phyloP scores from a whole-genome alignment of 2,329 filamentous ascomycete genomes.

The Endothia cerciana region DNA sequence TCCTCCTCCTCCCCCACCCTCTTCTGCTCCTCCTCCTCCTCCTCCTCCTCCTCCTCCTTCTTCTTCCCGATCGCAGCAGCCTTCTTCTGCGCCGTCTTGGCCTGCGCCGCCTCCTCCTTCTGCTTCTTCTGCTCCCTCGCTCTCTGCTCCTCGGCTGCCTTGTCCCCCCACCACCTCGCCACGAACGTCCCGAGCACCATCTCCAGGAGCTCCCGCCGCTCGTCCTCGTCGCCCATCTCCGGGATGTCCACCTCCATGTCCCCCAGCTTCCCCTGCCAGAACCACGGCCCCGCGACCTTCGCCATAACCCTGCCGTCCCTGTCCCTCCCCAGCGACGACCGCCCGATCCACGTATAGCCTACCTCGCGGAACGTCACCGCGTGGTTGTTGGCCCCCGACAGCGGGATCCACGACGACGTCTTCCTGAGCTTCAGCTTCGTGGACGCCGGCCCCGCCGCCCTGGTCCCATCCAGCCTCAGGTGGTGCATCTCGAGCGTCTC shows the following conservation, averaged over 20 bases:
- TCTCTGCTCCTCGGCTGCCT: slow-evolving; percentile 16
- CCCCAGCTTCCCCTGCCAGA: slow-evolving; percentile 27
- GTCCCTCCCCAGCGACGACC: slow-evolving; percentile 21
- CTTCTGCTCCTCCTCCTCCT: slow-evolving; percentile 1
- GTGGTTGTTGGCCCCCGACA: slow-evolving; percentile 21
- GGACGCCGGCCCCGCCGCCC: not conserved
- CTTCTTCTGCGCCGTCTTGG: slow-evolving; percentile 9
- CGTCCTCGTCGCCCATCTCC: slow-evolving; percentile 23
- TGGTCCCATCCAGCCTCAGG: slow-evolving; percentile 4
- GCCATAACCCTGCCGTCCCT: slow-evolving; percentile 20
- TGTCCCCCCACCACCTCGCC: slow-evolving; percentile 26
- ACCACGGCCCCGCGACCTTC: slow-evolving; percentile 21
- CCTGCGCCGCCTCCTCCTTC: slow-evolving; percentile 22
- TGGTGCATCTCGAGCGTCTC: slow-evolving; percentile 27
- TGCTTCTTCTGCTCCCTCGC: slow-evolving; percentile 19
- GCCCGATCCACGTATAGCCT: slow-evolving; percentile 28
- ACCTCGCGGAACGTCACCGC: slow-evolving; percentile 21
- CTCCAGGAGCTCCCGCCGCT: slow-evolving; percentile 23
- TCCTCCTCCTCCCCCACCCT: not conserved
- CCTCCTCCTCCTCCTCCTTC: slow-evolving; percentile 6
- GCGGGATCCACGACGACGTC: slow-evolving; percentile 24
- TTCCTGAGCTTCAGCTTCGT: slow-evolving; percentile 26
- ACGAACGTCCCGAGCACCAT: slow-evolving; percentile 26
- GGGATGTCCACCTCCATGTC: slow-evolving; percentile 25
- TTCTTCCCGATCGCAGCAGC: slow-evolving; percentile 14